Evolutionary conservation across 1,139 yeast genomes (phyloP), one percentile per base, ranked within the genome.

Genomic region (Casaregolazyma lundiana): DNA sequence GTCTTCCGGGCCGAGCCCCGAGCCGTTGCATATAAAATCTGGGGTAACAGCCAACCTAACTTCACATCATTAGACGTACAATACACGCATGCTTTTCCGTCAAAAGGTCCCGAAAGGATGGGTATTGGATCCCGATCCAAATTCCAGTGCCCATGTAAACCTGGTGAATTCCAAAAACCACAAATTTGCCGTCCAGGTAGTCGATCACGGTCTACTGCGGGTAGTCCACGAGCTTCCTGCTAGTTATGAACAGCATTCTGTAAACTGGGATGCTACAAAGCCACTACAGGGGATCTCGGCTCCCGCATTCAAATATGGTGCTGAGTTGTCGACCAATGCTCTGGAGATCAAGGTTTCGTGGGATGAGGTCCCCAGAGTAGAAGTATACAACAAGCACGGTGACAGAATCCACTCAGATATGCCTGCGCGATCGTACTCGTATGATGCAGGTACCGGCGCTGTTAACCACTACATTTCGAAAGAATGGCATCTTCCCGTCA

Each of bases 61-160:
- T n/a, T n/a, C n/a, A n/a, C n/a, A n/a, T n/a, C n/a, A n/a, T n/a
- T n/a, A n/a, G n/a, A n/a, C n/a, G n/a, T n/a, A n/a, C n/a, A n/a
- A n/a, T n/a, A n/a, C n/a, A n/a, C n/a, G n/a, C n/a, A 46, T 46
- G 49, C 38, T 26, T 38, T 42, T 37, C 38, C 46, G 46, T 18
- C 49, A 46, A 34, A 46, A 46, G 22, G 34, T 46, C 17, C 46
- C 46, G 3, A 21, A 9, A 3, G 38, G 29, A 11, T 46, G 49
- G 49, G 34, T 4, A 6, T 16, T 19, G 24, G 32, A 24, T 9
- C 4, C 38, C 20, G 22, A 21, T 3, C 16, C 43, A 15, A 8
- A 13, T 6, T 24, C 21, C 17, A 19, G 41, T 17, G 30, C 40
- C 24, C 32, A 45, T 21, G n/a, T 45, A 24, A 34, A 22, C 29